phyloP scores from a whole-genome alignment of 73 alveolate species.

The Tetrahymena borealis region DNA sequence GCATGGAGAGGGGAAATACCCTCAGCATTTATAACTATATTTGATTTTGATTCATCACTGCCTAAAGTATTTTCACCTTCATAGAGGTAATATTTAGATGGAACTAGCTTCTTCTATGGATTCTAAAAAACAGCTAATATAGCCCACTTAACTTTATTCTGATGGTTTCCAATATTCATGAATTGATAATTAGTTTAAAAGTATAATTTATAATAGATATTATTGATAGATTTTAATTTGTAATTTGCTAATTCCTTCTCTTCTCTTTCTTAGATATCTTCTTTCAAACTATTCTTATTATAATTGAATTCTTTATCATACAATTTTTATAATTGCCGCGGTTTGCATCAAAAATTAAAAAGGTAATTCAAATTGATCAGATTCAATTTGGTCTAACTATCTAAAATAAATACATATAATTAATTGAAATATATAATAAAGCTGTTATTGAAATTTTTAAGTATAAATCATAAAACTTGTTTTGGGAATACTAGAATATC shows the following conservation, averaged over 20 bases:
- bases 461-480: no score
- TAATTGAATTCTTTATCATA: background rate
- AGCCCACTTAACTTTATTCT: background rate
- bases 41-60: background rate
- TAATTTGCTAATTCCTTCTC: background rate
- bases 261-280: background rate
- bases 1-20: background rate
- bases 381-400: background rate
- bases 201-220: background rate
- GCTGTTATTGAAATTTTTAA: background rate
- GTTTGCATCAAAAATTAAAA: background rate
- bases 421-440: background rate
- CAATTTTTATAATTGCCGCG: background rate
- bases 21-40: background rate
- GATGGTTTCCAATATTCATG: background rate
- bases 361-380: background rate
- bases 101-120: background rate
- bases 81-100: background rate
- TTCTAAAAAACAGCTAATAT: background rate
- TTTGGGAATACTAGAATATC: no score
- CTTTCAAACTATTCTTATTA: background rate
- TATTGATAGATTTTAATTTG: background rate
- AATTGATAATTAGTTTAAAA: background rate
- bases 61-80: background rate
- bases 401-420: background rate